Conservation (phyloP, 75 land plant species). For the Selaginella moellendorffii region DNA sequence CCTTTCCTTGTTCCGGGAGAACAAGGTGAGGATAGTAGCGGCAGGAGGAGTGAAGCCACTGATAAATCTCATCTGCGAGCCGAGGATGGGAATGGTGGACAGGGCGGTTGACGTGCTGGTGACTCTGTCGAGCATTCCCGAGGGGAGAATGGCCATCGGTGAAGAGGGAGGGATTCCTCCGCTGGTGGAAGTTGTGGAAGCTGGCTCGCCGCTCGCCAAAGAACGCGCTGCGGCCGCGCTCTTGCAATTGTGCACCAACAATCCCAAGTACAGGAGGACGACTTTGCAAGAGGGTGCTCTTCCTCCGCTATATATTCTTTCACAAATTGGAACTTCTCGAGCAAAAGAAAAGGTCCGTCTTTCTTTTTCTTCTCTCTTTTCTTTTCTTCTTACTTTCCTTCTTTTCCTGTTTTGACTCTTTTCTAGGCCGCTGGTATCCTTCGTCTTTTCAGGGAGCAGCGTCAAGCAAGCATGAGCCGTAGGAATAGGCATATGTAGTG, state of each 20-base stretch:
- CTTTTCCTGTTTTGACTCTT: too few species aligned
- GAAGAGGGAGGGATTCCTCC: conserved; percentile 54
- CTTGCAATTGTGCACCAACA: background rate
- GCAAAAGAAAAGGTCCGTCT: background rate
- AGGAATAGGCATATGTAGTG: background rate
- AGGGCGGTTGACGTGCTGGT: conserved; percentile 59
- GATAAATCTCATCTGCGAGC: conserved; percentile 38
- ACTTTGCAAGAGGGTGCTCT: background rate
- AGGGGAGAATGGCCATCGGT: conserved; percentile 43
- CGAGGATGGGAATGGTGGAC: conserved; percentile 43
- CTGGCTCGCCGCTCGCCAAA: conserved; percentile 9
- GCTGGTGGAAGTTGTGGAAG: conserved; percentile 59
- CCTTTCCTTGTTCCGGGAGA: conserved; percentile 29
- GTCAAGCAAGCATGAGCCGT: background rate
- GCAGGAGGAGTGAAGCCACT: conserved; percentile 39
- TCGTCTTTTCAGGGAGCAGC: background rate
- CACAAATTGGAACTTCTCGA: background rate
- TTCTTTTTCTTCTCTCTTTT: too few species aligned
- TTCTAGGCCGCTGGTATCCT: background rate
- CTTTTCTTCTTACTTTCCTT: too few species aligned
- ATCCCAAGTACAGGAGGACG: background rate
- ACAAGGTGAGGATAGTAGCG: conserved; percentile 25
- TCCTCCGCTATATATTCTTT: background rate
- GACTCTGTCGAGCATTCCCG: conserved; percentile 40
- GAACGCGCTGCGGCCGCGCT: background rate